phyloP scores from a whole-genome alignment of 768 basidiomycete genomes.

The Suillus plorans region DNA sequence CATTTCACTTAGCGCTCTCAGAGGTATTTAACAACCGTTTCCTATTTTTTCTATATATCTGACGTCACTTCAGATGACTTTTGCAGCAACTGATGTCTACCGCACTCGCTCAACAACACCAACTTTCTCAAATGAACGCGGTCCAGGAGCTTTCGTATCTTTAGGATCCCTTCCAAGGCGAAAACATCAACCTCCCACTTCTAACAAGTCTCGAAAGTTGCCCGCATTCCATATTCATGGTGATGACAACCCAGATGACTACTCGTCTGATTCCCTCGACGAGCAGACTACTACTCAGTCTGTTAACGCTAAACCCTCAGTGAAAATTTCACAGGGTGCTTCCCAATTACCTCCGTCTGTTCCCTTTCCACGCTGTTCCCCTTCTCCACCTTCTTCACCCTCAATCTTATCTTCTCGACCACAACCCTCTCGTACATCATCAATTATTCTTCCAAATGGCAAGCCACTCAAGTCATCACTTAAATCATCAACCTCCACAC shows the following conservation, averaged over 20 bases:
- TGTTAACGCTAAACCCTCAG: conserved; percentile 7
- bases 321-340: conserved; percentile 15
- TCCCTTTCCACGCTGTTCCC: conserved; percentile 43
- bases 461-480: conserved; percentile 87
- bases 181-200: conserved; percentile 15
- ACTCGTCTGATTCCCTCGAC: conserved; percentile 14
- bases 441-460: conserved; percentile 64
- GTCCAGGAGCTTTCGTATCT: conserved; percentile 49
- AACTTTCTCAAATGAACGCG: conserved; percentile 40
- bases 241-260: conserved; percentile 27
- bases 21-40: neutral
- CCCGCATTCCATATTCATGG: conserved; percentile 21
- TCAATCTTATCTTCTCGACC: conserved; percentile 10
- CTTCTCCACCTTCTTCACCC: conserved; percentile 13
- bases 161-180: conserved; percentile 48
- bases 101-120: conserved; percentile 8
- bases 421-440: conserved; percentile 34
- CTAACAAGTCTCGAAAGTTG: conserved; percentile 13
- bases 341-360: conserved; percentile 21
- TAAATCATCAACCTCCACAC: conserved; percentile 45
- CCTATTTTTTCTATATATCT: neutral
- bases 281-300: conserved; percentile 9
- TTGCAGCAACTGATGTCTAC: conserved; percentile 7
- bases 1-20: neutral
- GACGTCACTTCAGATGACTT: conserved; percentile 19